These are phyloP conservation scores for Podaxis rugospora DNA, from an alignment of 768 basidiomycete species.

Conservation along the genomic window DNA sequence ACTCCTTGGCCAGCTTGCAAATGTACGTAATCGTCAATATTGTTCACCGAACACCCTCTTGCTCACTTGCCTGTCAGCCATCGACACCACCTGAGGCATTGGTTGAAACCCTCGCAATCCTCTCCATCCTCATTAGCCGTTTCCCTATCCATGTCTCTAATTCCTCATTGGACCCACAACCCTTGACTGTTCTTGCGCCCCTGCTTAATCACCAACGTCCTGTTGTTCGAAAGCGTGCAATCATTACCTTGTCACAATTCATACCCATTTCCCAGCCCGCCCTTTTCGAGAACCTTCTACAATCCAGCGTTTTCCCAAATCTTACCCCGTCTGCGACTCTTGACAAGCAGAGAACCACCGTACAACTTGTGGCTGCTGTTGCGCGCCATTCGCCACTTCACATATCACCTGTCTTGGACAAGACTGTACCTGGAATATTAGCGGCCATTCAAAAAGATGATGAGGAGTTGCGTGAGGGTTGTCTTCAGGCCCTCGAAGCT, in stretches of 20 bases:
- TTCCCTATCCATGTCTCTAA: conserved; percentile 68
- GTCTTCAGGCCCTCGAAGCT: conserved; percentile 85
- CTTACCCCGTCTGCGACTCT: conserved; percentile 46
- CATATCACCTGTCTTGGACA: conserved; percentile 53
- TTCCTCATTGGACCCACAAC: conserved; percentile 48
- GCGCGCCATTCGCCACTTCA: conserved; percentile 69
- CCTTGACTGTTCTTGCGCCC: conserved; percentile 64
- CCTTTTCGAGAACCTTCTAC: conserved; percentile 59
- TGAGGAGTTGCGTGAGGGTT: conserved; percentile 79
- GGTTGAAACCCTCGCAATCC: conserved; percentile 77
- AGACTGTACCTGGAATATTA: conserved; percentile 68
- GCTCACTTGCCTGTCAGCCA: conserved; percentile 34
- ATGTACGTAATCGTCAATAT: conserved; percentile 39
- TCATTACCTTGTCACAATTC: conserved; percentile 81
- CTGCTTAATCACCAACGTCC: conserved; percentile 72
- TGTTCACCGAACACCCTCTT: background rate
- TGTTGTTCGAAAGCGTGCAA: conserved; percentile 91
- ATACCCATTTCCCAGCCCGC: conserved; percentile 65
- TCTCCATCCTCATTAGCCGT: conserved; percentile 84
- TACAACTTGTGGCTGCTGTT: conserved; percentile 76
- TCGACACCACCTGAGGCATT: conserved; percentile 76
- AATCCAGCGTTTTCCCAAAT: conserved; percentile 55
- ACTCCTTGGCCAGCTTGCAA: conserved; percentile 73
- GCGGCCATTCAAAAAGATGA: conserved; percentile 70
- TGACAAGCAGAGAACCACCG: conserved; percentile 73